Evolutionary conservation across 2,329 filamentous ascomycete species (phyloP).

Genomic region (Zymoseptoria brevis): DNA sequence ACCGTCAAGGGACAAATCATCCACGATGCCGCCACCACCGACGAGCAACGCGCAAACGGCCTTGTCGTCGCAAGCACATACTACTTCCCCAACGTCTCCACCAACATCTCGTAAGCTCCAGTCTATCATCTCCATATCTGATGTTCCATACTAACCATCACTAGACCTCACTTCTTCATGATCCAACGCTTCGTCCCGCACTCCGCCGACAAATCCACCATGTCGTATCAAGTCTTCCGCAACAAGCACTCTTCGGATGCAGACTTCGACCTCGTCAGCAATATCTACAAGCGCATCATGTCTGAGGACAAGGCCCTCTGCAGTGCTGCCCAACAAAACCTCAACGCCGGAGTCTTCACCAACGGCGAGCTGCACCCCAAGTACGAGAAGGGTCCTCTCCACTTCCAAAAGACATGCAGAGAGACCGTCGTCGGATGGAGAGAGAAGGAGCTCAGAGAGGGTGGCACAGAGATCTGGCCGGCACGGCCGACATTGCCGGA

Average conservation of each 20-base stretch:
- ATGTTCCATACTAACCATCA: constrained; percentile 1
- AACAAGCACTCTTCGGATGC: constrained; percentile 53
- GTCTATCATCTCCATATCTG: neutral
- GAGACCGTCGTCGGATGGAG: constrained; percentile 34
- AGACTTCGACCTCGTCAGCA: constrained; percentile 49
- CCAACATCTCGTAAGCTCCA: constrained; percentile 42
- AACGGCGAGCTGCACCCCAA: constrained; percentile 56
- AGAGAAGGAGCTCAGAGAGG: neutral
- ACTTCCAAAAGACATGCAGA: constrained; percentile 47
- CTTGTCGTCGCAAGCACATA: constrained; percentile 42
- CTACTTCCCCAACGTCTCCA: constrained; percentile 46
- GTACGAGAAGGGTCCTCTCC: constrained; percentile 51
- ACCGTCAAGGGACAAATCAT: constrained; percentile 44
- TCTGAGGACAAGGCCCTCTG: constrained; percentile 58
- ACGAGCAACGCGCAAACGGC: constrained; percentile 43
- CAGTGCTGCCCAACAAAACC: constrained; percentile 51
- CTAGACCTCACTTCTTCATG: constrained; percentile 55
- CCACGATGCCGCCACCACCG: constrained; percentile 39
- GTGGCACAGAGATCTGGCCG: constrained; percentile 44
- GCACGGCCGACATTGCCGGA: constrained; percentile 35
- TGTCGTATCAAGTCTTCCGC: constrained; percentile 57
- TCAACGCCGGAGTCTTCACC: constrained; percentile 54
- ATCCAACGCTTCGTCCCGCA: constrained; percentile 55
- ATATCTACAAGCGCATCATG: constrained; percentile 58
- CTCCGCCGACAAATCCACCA: constrained; percentile 43